These are phyloP conservation scores for Penicillium sp. DNA, from an alignment of 2,329 filamentous ascomycete species.

Conservation along the genomic window DNA sequence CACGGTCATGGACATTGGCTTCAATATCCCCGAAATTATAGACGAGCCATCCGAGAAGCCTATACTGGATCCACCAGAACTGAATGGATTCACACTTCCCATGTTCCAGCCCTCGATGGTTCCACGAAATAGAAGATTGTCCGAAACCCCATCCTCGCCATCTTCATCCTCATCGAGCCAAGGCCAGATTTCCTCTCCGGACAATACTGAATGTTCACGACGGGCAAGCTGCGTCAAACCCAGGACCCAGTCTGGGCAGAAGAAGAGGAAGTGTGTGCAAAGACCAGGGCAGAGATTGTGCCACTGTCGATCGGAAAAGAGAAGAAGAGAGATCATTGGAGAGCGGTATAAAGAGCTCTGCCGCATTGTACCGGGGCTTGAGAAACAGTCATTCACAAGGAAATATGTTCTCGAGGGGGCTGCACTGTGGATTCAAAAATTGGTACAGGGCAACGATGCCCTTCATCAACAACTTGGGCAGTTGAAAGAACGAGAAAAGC, in stretches of 20 bases:
- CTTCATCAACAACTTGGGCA: slow-evolving; percentile 7
- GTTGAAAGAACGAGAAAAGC: slow-evolving; percentile 2
- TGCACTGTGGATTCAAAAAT: slow-evolving; percentile 8
- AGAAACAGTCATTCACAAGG: slow-evolving; percentile 13
- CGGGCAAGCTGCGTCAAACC: slow-evolving; percentile 1
- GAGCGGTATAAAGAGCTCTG: slow-evolving; percentile 14
- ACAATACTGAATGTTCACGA: background rate
- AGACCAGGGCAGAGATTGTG: slow-evolving; percentile 16
- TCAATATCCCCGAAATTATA: background rate
- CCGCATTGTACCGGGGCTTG: slow-evolving; percentile 12
- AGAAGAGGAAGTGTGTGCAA: slow-evolving; percentile 18
- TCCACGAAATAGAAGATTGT: background rate
- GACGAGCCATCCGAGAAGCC: background rate
- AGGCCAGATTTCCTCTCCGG: background rate
- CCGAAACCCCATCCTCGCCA: background rate
- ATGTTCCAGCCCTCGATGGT: background rate
- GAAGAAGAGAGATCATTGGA: slow-evolving; percentile 13
- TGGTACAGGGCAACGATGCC: slow-evolving; percentile 10
- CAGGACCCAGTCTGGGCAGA: background rate
- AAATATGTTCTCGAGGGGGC: slow-evolving; percentile 16
- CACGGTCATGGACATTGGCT: slow-evolving; percentile 9
- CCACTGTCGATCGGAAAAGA: slow-evolving; percentile 19
- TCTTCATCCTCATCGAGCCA: background rate
- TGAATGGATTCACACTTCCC: slow-evolving; percentile 6
- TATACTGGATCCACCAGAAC: background rate